Percentiles rank a stretch among this genome's conserved stretches.
Conservation (phyloP, 1,284 basidiomycete genomes). For the Malassezia sp. region DNA sequence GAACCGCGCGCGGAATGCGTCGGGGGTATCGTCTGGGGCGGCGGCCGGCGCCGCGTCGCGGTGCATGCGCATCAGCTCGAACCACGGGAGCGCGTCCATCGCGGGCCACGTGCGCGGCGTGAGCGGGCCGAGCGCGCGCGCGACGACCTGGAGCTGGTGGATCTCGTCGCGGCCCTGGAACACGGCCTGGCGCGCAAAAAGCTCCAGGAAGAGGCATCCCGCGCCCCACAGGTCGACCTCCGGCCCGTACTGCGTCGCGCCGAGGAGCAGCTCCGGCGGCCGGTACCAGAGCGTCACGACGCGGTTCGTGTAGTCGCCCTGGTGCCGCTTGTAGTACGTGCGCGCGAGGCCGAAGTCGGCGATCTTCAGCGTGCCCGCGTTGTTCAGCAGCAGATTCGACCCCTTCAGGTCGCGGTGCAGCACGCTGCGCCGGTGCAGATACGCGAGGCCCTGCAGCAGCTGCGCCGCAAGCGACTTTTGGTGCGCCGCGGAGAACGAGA, state of each 20-base stretch:
- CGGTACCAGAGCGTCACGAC: slow-evolving; percentile 99
- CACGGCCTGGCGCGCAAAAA: slow-evolving; percentile 84
- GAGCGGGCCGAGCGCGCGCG: slow-evolving; percentile 79
- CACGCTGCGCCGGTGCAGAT: slow-evolving; percentile 86
- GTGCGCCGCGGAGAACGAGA: slow-evolving; percentile 72
- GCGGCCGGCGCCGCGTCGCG: neutral
- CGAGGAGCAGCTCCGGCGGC: slow-evolving; percentile 85
- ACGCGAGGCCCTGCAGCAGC: slow-evolving; percentile 83
- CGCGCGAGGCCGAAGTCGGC: slow-evolving; percentile 97
- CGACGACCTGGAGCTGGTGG: slow-evolving; percentile 85
- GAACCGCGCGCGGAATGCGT: slow-evolving; percentile 50
- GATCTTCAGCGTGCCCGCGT: slow-evolving; percentile 81
- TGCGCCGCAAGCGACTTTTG: slow-evolving; percentile 89
- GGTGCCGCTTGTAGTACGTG: slow-evolving; percentile 79
- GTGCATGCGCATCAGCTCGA: slow-evolving; percentile 56
- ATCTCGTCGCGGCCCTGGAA: slow-evolving; percentile 97
- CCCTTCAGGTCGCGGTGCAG: slow-evolving; percentile 98
- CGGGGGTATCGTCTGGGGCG: slow-evolving; percentile 47
- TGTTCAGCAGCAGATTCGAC: slow-evolving; percentile 92
- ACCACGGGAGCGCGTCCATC: slow-evolving; percentile 81
- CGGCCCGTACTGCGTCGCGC: slow-evolving; percentile 88
- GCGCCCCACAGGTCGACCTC: slow-evolving; percentile 99
- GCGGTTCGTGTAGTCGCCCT: slow-evolving; percentile 90
- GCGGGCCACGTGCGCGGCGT: slow-evolving; percentile 70
- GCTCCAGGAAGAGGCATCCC: slow-evolving; percentile 95